Conservation (phyloP, 1,284 basidiomycete genomes). For the Tetrapyrgos nigripes region DNA sequence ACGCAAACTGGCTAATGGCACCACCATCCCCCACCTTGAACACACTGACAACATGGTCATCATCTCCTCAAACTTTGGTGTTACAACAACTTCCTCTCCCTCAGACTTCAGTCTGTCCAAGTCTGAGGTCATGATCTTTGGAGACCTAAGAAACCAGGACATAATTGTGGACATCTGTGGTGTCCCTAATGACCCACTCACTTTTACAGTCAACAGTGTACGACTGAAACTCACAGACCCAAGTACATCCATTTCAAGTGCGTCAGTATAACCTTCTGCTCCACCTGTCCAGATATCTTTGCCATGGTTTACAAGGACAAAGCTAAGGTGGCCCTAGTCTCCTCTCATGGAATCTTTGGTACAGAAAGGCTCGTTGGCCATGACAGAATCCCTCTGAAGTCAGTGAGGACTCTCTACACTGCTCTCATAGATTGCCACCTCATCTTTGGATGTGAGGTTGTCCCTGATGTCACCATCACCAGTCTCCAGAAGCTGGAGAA, state of each 20-base stretch:
- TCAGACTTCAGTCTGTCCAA: no score
- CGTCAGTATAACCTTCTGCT: slow-evolving; percentile 24
- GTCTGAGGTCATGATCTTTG: no score
- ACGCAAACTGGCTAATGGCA: no score
- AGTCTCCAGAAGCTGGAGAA: slow-evolving; percentile 14
- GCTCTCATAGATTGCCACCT: slow-evolving; percentile 38
- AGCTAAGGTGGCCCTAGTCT: slow-evolving; percentile 21
- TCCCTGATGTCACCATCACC: slow-evolving; percentile 17
- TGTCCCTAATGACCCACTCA: no score
- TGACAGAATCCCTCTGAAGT: slow-evolving; percentile 21
- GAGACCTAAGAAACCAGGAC: no score
- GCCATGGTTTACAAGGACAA: slow-evolving; percentile 24
- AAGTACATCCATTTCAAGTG: slow-evolving; percentile 27
- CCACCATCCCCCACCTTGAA: slow-evolving; percentile 27
- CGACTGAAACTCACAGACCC: background rate
- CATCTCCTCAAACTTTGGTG: slow-evolving; percentile 5
- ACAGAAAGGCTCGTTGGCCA: slow-evolving; percentile 24
- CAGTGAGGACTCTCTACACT: slow-evolving; percentile 27
- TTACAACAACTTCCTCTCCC: no score
- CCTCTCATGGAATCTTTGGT: slow-evolving; percentile 19
- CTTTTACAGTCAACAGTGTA: background rate
- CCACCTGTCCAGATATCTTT: slow-evolving; percentile 22
- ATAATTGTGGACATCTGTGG: no score
- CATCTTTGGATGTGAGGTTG: slow-evolving; percentile 31
- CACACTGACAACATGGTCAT: slow-evolving; percentile 38